Evolutionary conservation across 1,284 basidiomycete species (phyloP).

Genomic region (Irpex sp.): DNA sequence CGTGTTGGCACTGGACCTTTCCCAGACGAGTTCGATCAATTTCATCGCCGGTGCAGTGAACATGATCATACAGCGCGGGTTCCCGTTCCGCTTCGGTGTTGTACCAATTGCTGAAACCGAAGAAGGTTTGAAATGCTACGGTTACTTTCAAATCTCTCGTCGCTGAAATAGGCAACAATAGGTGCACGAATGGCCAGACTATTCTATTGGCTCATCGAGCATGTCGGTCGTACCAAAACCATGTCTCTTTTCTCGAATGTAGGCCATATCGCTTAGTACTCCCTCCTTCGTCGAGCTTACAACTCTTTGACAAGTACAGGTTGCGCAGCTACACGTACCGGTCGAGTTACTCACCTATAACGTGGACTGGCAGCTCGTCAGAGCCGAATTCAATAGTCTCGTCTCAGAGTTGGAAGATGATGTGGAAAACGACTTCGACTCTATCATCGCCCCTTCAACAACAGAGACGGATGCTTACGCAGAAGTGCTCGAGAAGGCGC

Average conservation of each 20-base stretch:
- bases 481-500: constrained; percentile 24
- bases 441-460: constrained; percentile 29
- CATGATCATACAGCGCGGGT: constrained; percentile 64
- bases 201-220: constrained; percentile 64
- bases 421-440: constrained; percentile 32
- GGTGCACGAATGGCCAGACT: constrained; percentile 70
- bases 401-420: constrained; percentile 25
- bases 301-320: constrained; percentile 19
- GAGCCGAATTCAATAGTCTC: constrained; percentile 40
- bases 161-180: constrained; percentile 22
- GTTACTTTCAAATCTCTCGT: constrained; percentile 2
- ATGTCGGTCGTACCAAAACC: constrained; percentile 60
- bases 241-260: constrained; percentile 60
- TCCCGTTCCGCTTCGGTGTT: constrained; percentile 82
- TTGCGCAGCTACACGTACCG: constrained; percentile 33
- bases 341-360: constrained; percentile 28
- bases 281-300: background rate
- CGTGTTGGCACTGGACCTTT: constrained; percentile 77
- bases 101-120: constrained; percentile 69
- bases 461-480: background rate
- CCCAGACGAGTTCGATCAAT: constrained; percentile 53
- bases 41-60: constrained; percentile 63
- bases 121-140: constrained; percentile 38
- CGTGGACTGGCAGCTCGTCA: constrained; percentile 44
- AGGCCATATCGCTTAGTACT: constrained; percentile 15